Conservation (phyloP, 768 basidiomycete genomes). For the Termitomyces sp. region DNA sequence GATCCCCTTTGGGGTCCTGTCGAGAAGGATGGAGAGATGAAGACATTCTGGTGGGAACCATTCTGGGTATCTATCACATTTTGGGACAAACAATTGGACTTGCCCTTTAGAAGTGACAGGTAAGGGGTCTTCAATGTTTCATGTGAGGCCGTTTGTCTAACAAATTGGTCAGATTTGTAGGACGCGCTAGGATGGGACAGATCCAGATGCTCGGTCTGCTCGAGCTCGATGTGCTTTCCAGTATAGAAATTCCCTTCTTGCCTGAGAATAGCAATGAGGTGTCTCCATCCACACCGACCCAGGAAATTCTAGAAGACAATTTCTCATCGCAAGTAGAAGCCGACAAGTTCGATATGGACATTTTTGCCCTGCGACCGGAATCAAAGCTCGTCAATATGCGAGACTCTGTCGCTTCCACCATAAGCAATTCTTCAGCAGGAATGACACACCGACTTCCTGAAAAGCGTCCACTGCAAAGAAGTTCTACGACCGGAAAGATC, state of each 20-base stretch:
- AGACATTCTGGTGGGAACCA: slow-evolving; percentile 85
- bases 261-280: slow-evolving; percentile 33
- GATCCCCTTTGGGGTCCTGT: slow-evolving; percentile 79
- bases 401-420: slow-evolving; percentile 35
- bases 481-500: slow-evolving; percentile 43
- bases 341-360: slow-evolving; percentile 67
- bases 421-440: slow-evolving; percentile 23
- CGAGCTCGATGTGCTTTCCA: slow-evolving; percentile 86
- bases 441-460: slow-evolving; percentile 32
- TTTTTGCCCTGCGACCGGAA: slow-evolving; percentile 51
- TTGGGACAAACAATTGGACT: slow-evolving; percentile 85
- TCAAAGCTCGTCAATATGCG: slow-evolving; percentile 23
- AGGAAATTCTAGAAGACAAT: slow-evolving; percentile 28
- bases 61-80: slow-evolving; percentile 80
- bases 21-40: slow-evolving; percentile 36
- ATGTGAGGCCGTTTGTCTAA: slow-evolving; percentile 1
- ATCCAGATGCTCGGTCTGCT: slow-evolving; percentile 92
- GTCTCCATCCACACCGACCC: slow-evolving; percentile 24
- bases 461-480: slow-evolving; percentile 44
- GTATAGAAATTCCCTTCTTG: slow-evolving; percentile 82
- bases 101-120: slow-evolving; percentile 79
- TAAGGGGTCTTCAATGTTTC: slow-evolving; percentile 20
- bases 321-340: slow-evolving; percentile 49
- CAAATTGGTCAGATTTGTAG: slow-evolving; percentile 61
- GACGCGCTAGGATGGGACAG: slow-evolving; percentile 95